These are phyloP conservation scores for Penicillium sumatraense DNA, from an alignment of 2,329 filamentous ascomycete genomes.

Conservation along the genomic window DNA sequence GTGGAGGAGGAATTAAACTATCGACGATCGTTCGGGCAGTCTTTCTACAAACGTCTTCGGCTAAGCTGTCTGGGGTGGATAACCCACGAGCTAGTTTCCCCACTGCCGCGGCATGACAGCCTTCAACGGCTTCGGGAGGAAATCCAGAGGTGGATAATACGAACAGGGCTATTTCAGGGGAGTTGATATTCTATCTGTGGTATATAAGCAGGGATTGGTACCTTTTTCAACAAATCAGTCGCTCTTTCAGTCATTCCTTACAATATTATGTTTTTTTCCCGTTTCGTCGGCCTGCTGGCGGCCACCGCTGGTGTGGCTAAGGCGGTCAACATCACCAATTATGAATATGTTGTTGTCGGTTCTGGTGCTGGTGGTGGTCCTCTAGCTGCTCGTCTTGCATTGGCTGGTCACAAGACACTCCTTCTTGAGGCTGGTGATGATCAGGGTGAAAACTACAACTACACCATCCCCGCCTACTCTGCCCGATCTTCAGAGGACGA, in stretches of 20 bases:
- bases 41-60: neutral
- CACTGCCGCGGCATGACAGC: slow-evolving; percentile 5
- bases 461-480: slow-evolving; percentile 35
- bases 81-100: neutral
- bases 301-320: slow-evolving; percentile 14
- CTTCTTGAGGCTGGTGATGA: slow-evolving; percentile 46
- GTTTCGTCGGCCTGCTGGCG: slow-evolving; percentile 17
- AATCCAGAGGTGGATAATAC: neutral
- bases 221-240: neutral
- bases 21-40: slow-evolving; percentile 2
- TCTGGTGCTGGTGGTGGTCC: slow-evolving; percentile 44
- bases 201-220: neutral
- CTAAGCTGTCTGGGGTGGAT: neutral
- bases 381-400: slow-evolving; percentile 40
- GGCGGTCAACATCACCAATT: slow-evolving; percentile 31
- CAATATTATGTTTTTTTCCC: slow-evolving; percentile 10
- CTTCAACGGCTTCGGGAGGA: neutral
- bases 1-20: slow-evolving; percentile 1
- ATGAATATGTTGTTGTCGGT: slow-evolving; percentile 47
- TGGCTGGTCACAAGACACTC: slow-evolving; percentile 40
- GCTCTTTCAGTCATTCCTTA: slow-evolving; percentile 3
- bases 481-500: slow-evolving; percentile 35
- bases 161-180: neutral
- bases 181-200: neutral
- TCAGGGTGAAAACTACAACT: slow-evolving; percentile 35